phyloP scores from a whole-genome alignment of 2,329 filamentous ascomycete species.

The Epicoccum nigrum region DNA sequence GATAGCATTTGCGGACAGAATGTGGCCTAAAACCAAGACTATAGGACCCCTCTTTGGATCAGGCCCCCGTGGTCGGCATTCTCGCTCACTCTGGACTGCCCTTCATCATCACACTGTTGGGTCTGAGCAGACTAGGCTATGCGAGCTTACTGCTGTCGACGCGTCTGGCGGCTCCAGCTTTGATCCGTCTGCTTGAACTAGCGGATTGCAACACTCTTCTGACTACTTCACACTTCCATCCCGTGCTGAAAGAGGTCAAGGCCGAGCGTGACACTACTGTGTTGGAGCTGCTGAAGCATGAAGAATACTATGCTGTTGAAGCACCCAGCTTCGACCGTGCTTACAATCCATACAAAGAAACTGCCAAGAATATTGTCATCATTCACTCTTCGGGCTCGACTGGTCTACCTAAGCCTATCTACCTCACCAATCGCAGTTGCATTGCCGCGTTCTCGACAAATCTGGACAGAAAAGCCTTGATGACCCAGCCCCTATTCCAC shows the following conservation, averaged over 20 bases:
- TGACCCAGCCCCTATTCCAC: conserved; percentile 35
- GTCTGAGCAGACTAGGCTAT: conserved; percentile 62
- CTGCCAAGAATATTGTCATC: conserved; percentile 48
- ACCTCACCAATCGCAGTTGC: conserved; percentile 57
- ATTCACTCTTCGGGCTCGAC: conserved; percentile 64
- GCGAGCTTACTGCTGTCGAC: conserved; percentile 62
- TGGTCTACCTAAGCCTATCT: conserved; percentile 68
- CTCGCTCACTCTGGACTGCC: conserved; percentile 62
- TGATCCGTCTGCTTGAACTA: conserved; percentile 50
- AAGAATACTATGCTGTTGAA: conserved; percentile 28
- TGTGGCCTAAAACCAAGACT: conserved; percentile 2
- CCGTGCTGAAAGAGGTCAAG: conserved; percentile 39
- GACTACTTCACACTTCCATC: conserved; percentile 25
- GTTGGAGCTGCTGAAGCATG: conserved; percentile 31
- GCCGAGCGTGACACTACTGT: conserved; percentile 25
- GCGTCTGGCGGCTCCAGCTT: conserved; percentile 59
- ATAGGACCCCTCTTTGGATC: conserved; percentile 22
- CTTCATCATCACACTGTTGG: conserved; percentile 61
- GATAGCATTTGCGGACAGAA: neutral
- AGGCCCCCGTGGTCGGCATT: conserved; percentile 51
- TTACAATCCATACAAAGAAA: conserved; percentile 30
- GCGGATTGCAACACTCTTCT: conserved; percentile 32
- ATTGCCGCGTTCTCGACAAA: conserved; percentile 28
- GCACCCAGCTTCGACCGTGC: conserved; percentile 22
- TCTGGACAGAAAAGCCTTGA: conserved; percentile 28